Evolutionary conservation across 441 rosid genomes (phyloP), one percentile per base, ranked within the genome.

Genomic region (Metrosideros polymorpha): DNA sequence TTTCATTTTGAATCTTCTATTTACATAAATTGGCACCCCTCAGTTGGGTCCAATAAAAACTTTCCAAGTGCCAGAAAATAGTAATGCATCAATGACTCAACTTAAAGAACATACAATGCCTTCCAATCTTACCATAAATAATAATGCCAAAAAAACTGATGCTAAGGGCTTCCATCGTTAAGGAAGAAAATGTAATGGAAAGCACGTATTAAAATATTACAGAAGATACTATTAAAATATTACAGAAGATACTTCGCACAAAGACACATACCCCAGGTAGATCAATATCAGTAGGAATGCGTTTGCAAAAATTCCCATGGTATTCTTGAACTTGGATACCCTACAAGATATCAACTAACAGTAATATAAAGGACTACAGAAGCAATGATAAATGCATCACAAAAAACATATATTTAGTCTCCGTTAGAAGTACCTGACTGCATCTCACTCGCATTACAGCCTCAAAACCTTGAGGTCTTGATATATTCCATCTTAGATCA

Each of bases 381-480:
- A 88, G 76, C 84, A 84, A 83, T 59, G 13, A 79, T 56, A 25
- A 54, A 87, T 56, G 43, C 61, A 49, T 52, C 13, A 52, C 49
- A 86, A 79, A 52, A 86, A 4, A 82, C 71, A 82, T 39, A 27
- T 51, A 45, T 61, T 24, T 59, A 59, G 22, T 53, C n/a, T 14
- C 82, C 54, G 84, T 63, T 86, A 29, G 39, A 45, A 82, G 56
- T 92, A 98, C 99, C 97, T 95, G 98, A 91, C 99, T 95, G 93
- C 99, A 96, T 92, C 99, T 93, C 87, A 98, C 99, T 85, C 99
- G 95, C 99, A 98, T 97, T 82, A 98, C 99, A 61, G 99, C 98
- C 94, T 98, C 99, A 91, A 92, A 95, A 85, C 99, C 99, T 92
- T 98, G 99, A 84, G 99, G 99, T 92, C 99, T 94, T 56, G 96